These are phyloP conservation scores for Rusavskia elegans DNA, from an alignment of 495 filamentous ascomycete species.

Conservation along the genomic window DNA sequence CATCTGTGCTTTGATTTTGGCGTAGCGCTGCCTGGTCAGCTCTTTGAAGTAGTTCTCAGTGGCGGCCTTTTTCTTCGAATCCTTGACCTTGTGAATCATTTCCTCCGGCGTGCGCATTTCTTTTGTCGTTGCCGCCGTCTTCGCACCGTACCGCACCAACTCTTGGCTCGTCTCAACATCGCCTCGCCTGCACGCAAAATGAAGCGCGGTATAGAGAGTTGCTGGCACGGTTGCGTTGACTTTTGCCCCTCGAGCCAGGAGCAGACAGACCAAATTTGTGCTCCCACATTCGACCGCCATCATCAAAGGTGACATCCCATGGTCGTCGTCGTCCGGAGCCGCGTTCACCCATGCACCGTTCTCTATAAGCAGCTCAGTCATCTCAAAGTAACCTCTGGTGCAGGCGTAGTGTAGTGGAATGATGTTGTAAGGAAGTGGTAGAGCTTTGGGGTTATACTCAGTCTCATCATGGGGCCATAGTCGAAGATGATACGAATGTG, in stretches of 20 bases:
- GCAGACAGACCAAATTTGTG: constrained; percentile 6
- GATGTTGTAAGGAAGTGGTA: constrained; percentile 2
- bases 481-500: neutral
- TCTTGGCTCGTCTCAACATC: constrained; percentile 8
- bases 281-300: constrained; percentile 9
- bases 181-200: constrained; percentile 5
- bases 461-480: neutral
- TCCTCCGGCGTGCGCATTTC: neutral
- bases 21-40: neutral
- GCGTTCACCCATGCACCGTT: constrained; percentile 7
- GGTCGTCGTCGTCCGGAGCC: constrained; percentile 2
- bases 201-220: constrained; percentile 5
- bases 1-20: neutral
- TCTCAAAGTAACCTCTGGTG: constrained; percentile 5
- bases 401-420: constrained; percentile 8
- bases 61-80: neutral
- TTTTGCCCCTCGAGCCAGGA: constrained; percentile 7
- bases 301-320: constrained; percentile 8
- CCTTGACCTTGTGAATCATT: neutral
- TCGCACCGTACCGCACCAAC: constrained; percentile 1
- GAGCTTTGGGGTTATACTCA: neutral
- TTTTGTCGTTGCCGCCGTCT: neutral
- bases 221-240: constrained; percentile 6
- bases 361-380: constrained; percentile 1
- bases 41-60: neutral